A percentile compares a stretch with the other conserved stretches of the same genome.
Conservation (phyloP, 1,284 basidiomycete genomes). For the Phylloboletellus chloephorus region DNA sequence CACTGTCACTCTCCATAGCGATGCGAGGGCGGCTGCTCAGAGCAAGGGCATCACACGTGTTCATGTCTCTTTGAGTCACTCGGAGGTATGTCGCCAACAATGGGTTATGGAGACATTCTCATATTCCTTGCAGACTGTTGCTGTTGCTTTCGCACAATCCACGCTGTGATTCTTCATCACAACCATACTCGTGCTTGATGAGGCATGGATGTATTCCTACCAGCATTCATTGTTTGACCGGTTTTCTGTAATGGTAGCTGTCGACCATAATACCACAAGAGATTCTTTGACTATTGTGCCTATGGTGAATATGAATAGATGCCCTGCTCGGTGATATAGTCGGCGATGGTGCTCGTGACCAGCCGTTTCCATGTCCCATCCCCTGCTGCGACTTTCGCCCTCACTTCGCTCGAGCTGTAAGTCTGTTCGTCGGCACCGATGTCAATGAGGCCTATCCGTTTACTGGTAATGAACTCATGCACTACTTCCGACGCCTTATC, state of each 20-base stretch:
- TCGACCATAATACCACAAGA: constrained; percentile 12
- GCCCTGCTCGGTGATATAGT: constrained; percentile 46
- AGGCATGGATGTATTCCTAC: constrained; percentile 6
- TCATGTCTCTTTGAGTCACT: constrained; percentile 87
- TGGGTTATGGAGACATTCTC: constrained; percentile 11
- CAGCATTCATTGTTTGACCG: constrained; percentile 5
- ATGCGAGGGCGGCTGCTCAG: constrained; percentile 71
- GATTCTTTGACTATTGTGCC: constrained; percentile 5
- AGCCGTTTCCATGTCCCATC: constrained; percentile 37
- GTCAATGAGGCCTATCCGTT: constrained; percentile 54
- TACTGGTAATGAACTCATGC: constrained; percentile 47
- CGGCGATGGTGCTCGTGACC: constrained; percentile 39
- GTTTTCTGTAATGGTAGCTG: constrained; percentile 3
- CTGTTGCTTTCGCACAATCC: constrained; percentile 79
- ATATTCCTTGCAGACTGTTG: constrained; percentile 51
- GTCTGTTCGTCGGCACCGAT: constrained; percentile 51
- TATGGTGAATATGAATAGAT: constrained; percentile 41
- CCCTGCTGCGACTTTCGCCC: constrained; percentile 42
- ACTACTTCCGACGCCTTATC: constrained; percentile 33
- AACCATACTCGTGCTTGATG: constrained; percentile 2
- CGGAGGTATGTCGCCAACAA: constrained; percentile 57
- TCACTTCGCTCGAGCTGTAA: constrained; percentile 71
- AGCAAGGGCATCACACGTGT: constrained; percentile 73
- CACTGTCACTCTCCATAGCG: constrained; percentile 75
- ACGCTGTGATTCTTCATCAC: constrained; percentile 21